Evolutionary conservation across 2,329 filamentous ascomycete genomes (phyloP).

Genomic region (Aspergillus neotritici): DNA sequence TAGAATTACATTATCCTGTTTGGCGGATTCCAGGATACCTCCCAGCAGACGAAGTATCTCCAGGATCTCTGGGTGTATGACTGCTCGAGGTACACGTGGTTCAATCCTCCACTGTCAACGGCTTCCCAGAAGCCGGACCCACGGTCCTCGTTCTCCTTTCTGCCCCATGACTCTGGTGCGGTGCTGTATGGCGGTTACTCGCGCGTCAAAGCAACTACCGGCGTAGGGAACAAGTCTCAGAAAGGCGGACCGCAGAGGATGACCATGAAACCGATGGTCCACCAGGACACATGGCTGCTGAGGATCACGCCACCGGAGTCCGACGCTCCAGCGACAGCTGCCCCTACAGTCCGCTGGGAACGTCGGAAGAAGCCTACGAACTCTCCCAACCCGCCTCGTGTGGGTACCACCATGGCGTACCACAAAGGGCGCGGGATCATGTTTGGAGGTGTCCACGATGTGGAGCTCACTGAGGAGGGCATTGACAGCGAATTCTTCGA

Average conservation of each 20-base stretch:
- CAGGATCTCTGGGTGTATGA: constrained; percentile 95
- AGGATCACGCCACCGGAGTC: constrained; percentile 67
- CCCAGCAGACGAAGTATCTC: constrained; percentile 88
- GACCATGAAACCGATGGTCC: constrained; percentile 76
- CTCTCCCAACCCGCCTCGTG: constrained; percentile 72
- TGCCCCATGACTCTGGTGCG: constrained; percentile 85
- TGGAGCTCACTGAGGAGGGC: constrained; percentile 84
- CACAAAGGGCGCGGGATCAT: constrained; percentile 89
- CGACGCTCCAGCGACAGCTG: constrained; percentile 60
- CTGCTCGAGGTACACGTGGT: constrained; percentile 79
- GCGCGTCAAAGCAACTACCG: constrained; percentile 66
- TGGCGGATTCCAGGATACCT: constrained; percentile 95
- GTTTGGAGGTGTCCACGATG: constrained; percentile 92
- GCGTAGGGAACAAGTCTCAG: constrained; percentile 54
- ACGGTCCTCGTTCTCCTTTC: constrained; percentile 82
- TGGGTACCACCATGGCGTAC: constrained; percentile 87
- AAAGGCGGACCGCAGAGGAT: constrained; percentile 59
- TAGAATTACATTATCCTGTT: constrained; percentile 88
- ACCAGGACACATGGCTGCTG: constrained; percentile 93
- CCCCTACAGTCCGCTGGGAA: constrained; percentile 81
- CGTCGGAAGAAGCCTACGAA: constrained; percentile 88
- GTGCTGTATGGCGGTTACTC: constrained; percentile 93
- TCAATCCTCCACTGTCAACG: constrained; percentile 66
- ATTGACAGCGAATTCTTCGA: constrained; percentile 99
- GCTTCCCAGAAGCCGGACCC: constrained; percentile 84